Evolutionary conservation across 2,329 filamentous ascomycete species (phyloP).

Genomic region (Plectosphaerella cucumerina): DNA sequence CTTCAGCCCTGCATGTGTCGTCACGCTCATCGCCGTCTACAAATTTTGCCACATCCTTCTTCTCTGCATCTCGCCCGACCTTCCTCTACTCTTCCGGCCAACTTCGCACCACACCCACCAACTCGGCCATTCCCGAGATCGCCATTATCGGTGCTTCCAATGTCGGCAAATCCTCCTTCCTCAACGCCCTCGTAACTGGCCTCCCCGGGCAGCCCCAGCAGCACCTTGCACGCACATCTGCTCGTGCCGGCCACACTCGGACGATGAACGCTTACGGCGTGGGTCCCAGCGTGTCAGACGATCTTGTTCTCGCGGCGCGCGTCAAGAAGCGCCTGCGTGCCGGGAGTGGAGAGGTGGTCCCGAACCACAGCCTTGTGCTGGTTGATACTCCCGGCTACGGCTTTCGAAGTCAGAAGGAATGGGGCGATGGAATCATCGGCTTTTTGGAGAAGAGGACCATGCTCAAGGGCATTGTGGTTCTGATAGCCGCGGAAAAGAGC

Average conservation of each 20-base stretch:
- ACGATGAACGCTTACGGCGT: conserved; percentile 54
- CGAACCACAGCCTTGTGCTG: conserved; percentile 42
- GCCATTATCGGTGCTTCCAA: conserved; percentile 84
- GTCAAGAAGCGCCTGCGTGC: conserved; percentile 4
- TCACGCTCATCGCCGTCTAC: conserved; percentile 42
- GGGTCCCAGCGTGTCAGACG: conserved; percentile 26
- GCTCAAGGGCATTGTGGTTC: conserved; percentile 47
- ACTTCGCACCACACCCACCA: conserved; percentile 43
- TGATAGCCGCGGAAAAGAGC: conserved; percentile 50
- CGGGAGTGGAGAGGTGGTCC: conserved; percentile 31
- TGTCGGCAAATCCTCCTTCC: conserved; percentile 83
- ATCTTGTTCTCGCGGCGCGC: background rate
- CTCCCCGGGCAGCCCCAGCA: conserved; percentile 36
- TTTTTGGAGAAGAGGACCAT: conserved; percentile 43
- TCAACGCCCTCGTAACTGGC: conserved; percentile 62
- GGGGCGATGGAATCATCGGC: conserved; percentile 48
- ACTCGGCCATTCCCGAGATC: conserved; percentile 55
- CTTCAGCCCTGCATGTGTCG: conserved; percentile 19
- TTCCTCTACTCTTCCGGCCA: conserved; percentile 48
- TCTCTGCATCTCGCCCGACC: background rate
- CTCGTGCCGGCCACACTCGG: conserved; percentile 47
- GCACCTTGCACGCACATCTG: conserved; percentile 44
- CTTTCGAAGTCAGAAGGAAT: conserved; percentile 38
- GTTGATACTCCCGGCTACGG: conserved; percentile 51
- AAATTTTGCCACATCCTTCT: background rate